Percentiles rank a stretch among this genome's conserved stretches.
phyloP scores from a whole-genome alignment of 768 basidiomycete species.

The Mycena haematopus region DNA sequence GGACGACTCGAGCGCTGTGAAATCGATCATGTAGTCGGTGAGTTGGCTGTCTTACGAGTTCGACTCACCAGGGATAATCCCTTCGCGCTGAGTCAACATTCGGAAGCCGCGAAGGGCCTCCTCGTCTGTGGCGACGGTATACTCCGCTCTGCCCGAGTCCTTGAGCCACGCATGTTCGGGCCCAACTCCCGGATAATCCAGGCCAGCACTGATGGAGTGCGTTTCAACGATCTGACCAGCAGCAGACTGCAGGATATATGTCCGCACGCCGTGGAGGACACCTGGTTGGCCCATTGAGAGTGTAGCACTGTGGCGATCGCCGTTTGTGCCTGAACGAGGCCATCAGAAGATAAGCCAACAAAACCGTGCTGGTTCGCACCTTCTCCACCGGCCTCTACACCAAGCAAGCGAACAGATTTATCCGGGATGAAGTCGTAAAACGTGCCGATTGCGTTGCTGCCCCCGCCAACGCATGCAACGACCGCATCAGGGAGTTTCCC shows the following conservation, averaged over 20 bases:
- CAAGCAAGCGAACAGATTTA: constrained; percentile 82
- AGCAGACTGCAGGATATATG: constrained; percentile 89
- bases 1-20: constrained; percentile 86
- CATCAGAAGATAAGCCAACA: constrained; percentile 5
- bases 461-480: constrained; percentile 97
- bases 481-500: constrained; percentile 94
- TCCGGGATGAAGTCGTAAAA: constrained; percentile 97
- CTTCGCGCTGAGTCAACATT: constrained; percentile 89
- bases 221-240: constrained; percentile 96
- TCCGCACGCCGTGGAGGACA: constrained; percentile 94
- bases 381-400: constrained; percentile 98
- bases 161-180: constrained; percentile 99
- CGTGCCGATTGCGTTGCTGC: constrained; percentile 96
- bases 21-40: constrained; percentile 5
- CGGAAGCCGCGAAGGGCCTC: constrained; percentile 93
- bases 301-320: constrained; percentile 90
- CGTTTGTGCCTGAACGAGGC: constrained; percentile 67
- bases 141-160: constrained; percentile 92
- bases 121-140: constrained; percentile 92
- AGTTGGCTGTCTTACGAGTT: background rate
- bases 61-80: constrained; percentile 89
- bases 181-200: constrained; percentile 97
- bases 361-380: constrained; percentile 51
- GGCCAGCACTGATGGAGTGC: constrained; percentile 94
- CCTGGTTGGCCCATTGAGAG: constrained; percentile 91